Evolutionary conservation across 1,284 basidiomycete species (phyloP), one percentile per base, ranked within the genome.

Genomic region (Leccinum insigne): DNA sequence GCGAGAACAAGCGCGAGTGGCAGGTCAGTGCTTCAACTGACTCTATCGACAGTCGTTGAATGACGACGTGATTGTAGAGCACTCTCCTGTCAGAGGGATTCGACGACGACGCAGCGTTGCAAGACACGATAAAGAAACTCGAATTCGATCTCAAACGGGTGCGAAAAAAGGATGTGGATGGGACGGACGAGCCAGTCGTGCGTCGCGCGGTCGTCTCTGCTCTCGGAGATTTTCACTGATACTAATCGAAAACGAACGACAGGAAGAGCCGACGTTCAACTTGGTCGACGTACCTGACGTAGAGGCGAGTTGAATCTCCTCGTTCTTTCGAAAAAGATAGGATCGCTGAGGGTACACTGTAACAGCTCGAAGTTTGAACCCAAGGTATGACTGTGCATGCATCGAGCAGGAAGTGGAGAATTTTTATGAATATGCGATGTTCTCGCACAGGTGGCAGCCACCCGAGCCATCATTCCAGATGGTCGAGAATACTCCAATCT

Each of bases 231-330:
- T 29, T 18, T n/a, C 26, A 9, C 8, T 32, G 0, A 32, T 8
- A n/a, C 23, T 67, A 29, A 65, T 42, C 35, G 9, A 61, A 35
- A 10, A 11, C 23, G 4, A 58, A 57, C 58, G 71, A 68, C 76
- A 91, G 81, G 93, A 96, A 75, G 95, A 95, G 67, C 90, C 92
- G 8, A 87, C 87, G 0, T 99, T 96, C 80, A 95, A 95, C 6
- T 84, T 99, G 2, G 81, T 97, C 14, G 95, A 98, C 71, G 84
- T 93, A 1, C 95, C 96, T 0, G 98, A 99, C 78, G 91, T 88
- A 18, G 93, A 98, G 64, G 92, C 90, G 71, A 42, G 80, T 49
- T 13, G 16, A 16, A 23, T 47, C 64, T 64, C 38, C 61, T 54
- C 58, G 44, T 13, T 26, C 10, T 16, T 49, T 49, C 5, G 9